Evolutionary conservation across 768 basidiomycete species (phyloP).

Genomic region (Boletus insuetus): DNA sequence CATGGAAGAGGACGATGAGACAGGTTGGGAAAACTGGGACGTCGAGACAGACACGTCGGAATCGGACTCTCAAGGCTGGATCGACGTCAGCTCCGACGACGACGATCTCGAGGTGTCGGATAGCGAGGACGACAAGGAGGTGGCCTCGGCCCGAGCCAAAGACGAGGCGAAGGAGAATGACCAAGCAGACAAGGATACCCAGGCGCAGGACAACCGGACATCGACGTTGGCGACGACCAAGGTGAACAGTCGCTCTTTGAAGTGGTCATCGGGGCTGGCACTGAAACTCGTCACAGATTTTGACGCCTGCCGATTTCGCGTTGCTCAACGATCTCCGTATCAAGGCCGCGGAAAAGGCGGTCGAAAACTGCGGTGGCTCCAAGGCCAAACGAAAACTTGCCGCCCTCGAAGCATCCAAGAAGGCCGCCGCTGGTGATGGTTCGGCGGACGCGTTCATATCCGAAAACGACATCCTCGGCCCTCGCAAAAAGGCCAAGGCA

Average conservation of each 20-base stretch:
- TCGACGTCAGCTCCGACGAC: conserved; percentile 70
- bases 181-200: conserved; percentile 16
- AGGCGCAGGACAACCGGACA: conserved; percentile 37
- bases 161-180: neutral
- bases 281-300: conserved; percentile 55
- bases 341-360: conserved; percentile 69
- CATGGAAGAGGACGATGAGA: conserved; percentile 62
- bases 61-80: conserved; percentile 71
- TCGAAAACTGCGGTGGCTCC: conserved; percentile 66
- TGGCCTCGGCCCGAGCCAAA: neutral
- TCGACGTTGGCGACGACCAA: conserved; percentile 81
- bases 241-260: conserved; percentile 34
- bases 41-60: conserved; percentile 68
- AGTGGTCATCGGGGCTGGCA: neutral
- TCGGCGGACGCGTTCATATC: conserved; percentile 62
- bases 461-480: conserved; percentile 90
- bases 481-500: conserved; percentile 89
- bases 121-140: conserved; percentile 68
- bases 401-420: conserved; percentile 69
- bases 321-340: conserved; percentile 85
- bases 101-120: conserved; percentile 76
- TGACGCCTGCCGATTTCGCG: conserved; percentile 96
- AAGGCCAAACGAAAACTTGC: conserved; percentile 89
- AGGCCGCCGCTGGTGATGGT: conserved; percentile 45
- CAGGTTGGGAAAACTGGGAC: conserved; percentile 89